These are phyloP conservation scores for Rubus idaeus DNA, from an alignment of 306 rosid genomes.

Conservation along the genomic window DNA sequence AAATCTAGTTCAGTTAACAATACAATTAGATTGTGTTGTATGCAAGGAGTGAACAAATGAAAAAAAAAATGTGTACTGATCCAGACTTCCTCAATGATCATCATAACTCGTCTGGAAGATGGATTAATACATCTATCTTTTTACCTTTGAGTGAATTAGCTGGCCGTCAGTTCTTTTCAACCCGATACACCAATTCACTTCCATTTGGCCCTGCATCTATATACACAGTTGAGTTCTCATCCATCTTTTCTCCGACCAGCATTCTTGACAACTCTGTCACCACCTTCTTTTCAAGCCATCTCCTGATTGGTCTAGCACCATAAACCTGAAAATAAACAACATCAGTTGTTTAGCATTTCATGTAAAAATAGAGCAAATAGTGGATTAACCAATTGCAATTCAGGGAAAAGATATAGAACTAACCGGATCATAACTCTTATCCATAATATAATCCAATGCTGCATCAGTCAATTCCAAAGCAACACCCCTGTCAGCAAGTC, in stretches of 20 bases:
- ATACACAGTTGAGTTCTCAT: slow-evolving; percentile 82
- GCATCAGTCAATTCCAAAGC: slow-evolving; percentile 82
- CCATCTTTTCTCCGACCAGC: slow-evolving; percentile 85
- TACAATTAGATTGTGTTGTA: too few relatives aligned
- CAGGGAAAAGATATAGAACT: slow-evolving; percentile 9
- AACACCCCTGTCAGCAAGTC: slow-evolving; percentile 79
- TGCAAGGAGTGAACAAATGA: too few relatives aligned
- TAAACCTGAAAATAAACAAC: slow-evolving; percentile 48
- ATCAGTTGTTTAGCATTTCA: neutral
- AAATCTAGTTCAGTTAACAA: too few relatives aligned
- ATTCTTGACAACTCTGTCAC: slow-evolving; percentile 82
- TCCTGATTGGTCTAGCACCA: slow-evolving; percentile 88
- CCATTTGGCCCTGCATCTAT: slow-evolving; percentile 64
- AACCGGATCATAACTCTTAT: slow-evolving; percentile 87
- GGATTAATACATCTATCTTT: neutral
- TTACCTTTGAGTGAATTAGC: neutral
- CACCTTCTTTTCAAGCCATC: slow-evolving; percentile 91
- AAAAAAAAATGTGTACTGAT: too few relatives aligned
- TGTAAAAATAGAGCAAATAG: neutral
- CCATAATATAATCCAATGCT: slow-evolving; percentile 59
- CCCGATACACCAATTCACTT: slow-evolving; percentile 47
- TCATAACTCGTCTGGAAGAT: neutral
- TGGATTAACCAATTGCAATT: neutral
- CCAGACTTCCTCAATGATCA: neutral
- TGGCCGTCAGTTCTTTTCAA: slow-evolving; percentile 70